Percentiles rank a stretch among this genome's conserved stretches.
phyloP scores from a whole-genome alignment of 2,329 filamentous ascomycete species.

The Thielaviopsis musarum region DNA sequence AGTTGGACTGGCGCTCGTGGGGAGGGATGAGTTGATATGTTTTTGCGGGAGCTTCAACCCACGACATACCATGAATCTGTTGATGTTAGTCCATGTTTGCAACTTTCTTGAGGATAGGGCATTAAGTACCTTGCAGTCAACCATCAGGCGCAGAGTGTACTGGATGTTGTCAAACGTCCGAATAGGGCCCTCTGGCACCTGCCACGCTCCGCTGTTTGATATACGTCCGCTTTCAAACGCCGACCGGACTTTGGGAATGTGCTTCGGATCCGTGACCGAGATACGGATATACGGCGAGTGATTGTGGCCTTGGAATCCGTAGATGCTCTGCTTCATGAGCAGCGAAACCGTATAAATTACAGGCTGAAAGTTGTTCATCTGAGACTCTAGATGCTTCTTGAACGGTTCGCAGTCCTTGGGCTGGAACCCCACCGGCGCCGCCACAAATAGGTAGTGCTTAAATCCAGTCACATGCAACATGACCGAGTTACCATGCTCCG shows the following conservation, averaged over 20 bases:
- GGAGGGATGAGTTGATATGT: constrained; percentile 56
- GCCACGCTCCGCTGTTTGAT: constrained; percentile 90
- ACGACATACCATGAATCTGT: constrained; percentile 84
- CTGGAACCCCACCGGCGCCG: constrained; percentile 68
- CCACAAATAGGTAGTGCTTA: constrained; percentile 87
- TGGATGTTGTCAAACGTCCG: constrained; percentile 93
- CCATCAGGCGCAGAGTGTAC: constrained; percentile 94
- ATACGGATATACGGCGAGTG: constrained; percentile 89
- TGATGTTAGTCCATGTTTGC: constrained; percentile 13
- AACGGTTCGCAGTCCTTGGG: constrained; percentile 63
- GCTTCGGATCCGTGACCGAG: constrained; percentile 76
- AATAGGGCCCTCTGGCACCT: constrained; percentile 46
- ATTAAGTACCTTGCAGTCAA: constrained; percentile 63
- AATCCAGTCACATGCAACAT: constrained; percentile 92
- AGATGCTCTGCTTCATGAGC: constrained; percentile 76
- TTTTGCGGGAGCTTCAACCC: constrained; percentile 69
- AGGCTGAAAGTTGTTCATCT: constrained; percentile 57
- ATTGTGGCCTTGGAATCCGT: constrained; percentile 83
- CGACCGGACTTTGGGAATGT: constrained; percentile 58
- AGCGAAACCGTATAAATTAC: constrained; percentile 69
- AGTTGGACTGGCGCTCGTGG: constrained; percentile 65
- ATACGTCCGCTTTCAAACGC: constrained; percentile 58
- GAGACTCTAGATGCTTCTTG: constrained; percentile 63
- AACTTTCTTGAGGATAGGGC: no score
- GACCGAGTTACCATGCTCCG: constrained; percentile 68